Percentiles rank a stretch among this genome's conserved stretches.
phyloP scores from a whole-genome alignment of 768 basidiomycete species.

The Collybia sp. region DNA sequence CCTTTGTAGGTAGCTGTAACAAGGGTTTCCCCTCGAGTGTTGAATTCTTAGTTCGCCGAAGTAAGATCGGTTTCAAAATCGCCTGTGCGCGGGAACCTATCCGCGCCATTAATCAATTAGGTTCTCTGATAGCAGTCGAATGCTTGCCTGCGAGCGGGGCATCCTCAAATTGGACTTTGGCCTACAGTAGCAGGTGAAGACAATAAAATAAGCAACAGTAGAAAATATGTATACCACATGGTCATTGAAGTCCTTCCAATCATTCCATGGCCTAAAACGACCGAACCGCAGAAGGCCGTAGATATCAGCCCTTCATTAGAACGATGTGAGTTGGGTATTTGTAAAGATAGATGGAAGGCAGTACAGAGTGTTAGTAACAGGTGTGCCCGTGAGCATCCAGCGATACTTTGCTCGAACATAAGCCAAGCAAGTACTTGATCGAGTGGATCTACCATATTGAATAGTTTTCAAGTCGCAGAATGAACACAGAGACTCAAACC shows the following conservation, averaged over 20 bases:
- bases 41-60: constrained; percentile 73
- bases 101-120: background rate
- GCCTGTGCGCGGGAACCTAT: constrained; percentile 59
- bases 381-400: constrained; percentile 80
- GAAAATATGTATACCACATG: constrained; percentile 38
- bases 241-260: constrained; percentile 64
- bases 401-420: constrained; percentile 60
- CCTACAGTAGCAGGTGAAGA: constrained; percentile 25
- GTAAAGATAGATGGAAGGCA: constrained; percentile 5
- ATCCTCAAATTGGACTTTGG: constrained; percentile 47
- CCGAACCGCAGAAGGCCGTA: constrained; percentile 71
- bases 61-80: constrained; percentile 58
- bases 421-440: constrained; percentile 53
- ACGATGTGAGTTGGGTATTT: background rate
- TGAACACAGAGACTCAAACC: constrained; percentile 1
- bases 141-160: constrained; percentile 55
- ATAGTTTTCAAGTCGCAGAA: background rate
- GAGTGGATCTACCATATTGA: constrained; percentile 36
- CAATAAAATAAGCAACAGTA: background rate
- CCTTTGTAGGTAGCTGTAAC: constrained; percentile 56
- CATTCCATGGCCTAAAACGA: constrained; percentile 64
- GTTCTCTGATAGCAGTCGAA: background rate
- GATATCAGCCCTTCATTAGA: constrained; percentile 52
- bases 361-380: constrained; percentile 67
- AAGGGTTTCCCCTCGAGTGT: constrained; percentile 64